Evolutionary conservation across 129 eudicot genomes (phyloP), one percentile per base, ranked within the genome.

Genomic region (Flaveria linearis): DNA sequence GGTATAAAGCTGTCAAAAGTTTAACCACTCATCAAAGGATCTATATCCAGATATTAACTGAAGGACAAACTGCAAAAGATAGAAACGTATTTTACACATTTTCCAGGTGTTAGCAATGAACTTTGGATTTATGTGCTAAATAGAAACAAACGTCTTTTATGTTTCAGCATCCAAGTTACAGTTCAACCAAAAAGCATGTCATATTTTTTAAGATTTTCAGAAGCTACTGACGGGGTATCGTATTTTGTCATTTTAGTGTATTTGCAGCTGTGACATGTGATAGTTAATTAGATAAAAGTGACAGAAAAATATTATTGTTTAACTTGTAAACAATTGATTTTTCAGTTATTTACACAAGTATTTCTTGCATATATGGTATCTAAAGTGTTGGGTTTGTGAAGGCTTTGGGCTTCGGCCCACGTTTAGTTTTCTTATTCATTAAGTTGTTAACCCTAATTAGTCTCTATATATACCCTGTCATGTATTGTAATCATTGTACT

Each of bases 41-140:
- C 67, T 66, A 18, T 11, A 43, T 71, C 73, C 50, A 23, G 18
- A 72, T 25, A 56, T 60, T 58, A 60, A 30, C 17, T n/a, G 45
- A 71, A 56, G 62, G 28, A 25, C 28, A 56, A 18, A 56, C 62
- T 18, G 13, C 28, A 56, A 0, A 12, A 8, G 62, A 56, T 20
- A 20, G 28, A 56, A 52, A 16, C 11, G 9, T 16, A 56, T 17
- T 17, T 7, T 20, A 56, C 60, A 4, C 23, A 16, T 7, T 53
- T 20, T 53, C 60, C n/a, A 11, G 3, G 17, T 53, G 17, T 53
- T 53, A 53, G 23, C 60, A 53, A 17, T 9, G 8, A n/a, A 16
- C 10, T 53, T 53, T 15, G n/a, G 22, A 3, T 52, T 52, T 52
- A 53, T n/a, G 60, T 9, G 3, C 55, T 16, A 53, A 53, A 53